Evolutionary conservation across 495 filamentous ascomycete species (phyloP).

Genomic region (Xylaria venustula): DNA sequence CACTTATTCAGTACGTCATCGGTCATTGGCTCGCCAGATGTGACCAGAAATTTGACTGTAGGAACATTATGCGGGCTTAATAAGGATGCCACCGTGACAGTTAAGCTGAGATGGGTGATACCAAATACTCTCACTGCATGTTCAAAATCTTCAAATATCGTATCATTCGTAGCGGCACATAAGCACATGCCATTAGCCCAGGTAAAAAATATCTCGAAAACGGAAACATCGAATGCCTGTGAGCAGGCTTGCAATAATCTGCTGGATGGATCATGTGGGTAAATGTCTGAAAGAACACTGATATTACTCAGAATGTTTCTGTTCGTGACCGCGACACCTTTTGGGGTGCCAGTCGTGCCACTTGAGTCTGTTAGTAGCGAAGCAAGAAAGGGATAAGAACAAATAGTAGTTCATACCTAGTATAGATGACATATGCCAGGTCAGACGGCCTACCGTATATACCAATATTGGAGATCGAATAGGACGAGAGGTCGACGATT

Average conservation of each 20-base stretch:
- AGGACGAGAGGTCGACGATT: constrained; percentile 19
- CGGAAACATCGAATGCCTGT: constrained; percentile 73
- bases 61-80: constrained; percentile 63
- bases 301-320: constrained; percentile 69
- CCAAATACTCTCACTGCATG: constrained; percentile 51
- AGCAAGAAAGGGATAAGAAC: background rate
- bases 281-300: constrained; percentile 55
- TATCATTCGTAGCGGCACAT: constrained; percentile 65
- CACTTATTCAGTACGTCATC: constrained; percentile 63
- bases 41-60: constrained; percentile 63
- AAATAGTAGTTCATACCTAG: constrained; percentile 28
- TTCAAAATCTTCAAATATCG: constrained; percentile 64
- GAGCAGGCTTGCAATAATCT: constrained; percentile 70
- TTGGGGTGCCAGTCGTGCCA: constrained; percentile 65
- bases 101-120: constrained; percentile 75
- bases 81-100: constrained; percentile 71
- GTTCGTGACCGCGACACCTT: constrained; percentile 69
- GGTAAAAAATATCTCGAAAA: constrained; percentile 79
- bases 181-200: constrained; percentile 73
- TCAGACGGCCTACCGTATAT: constrained; percentile 34
- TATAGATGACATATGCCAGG: constrained; percentile 62
- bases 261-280: constrained; percentile 48
- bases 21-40: constrained; percentile 69
- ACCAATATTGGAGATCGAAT: constrained; percentile 29
- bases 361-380: constrained; percentile 14